phyloP scores from a whole-genome alignment of 2,329 filamentous ascomycete species.

The Proliferodiscus dingleyae region DNA sequence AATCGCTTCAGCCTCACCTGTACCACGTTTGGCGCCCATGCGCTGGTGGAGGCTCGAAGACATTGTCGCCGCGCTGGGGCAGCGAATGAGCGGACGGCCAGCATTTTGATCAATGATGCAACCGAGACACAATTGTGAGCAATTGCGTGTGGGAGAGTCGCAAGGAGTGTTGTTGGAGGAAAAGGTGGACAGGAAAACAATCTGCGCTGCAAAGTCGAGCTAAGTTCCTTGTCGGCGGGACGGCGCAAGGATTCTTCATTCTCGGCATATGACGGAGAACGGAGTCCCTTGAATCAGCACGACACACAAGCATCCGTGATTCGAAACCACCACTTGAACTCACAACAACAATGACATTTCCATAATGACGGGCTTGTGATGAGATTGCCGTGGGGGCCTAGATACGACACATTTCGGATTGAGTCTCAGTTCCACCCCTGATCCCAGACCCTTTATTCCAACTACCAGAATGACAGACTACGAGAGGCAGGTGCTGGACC shows the following conservation, averaged over 20 bases:
- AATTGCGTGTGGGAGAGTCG: slow-evolving; percentile 9
- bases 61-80: slow-evolving; percentile 73
- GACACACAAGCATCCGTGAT: too few relatives aligned
- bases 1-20: slow-evolving; percentile 47
- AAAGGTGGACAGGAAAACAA: slow-evolving; percentile 1
- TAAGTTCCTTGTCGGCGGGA: too few relatives aligned
- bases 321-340: too few relatives aligned
- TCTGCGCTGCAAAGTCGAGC: too few relatives aligned
- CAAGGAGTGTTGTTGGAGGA: slow-evolving; percentile 11
- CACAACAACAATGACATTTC: too few relatives aligned
- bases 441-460: not conserved
- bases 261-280: not conserved
- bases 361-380: too few relatives aligned
- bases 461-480: slow-evolving; percentile 56
- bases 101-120: slow-evolving; percentile 64
- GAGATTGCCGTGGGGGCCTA: not conserved
- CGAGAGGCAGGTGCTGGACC: slow-evolving; percentile 74
- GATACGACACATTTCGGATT: too few relatives aligned
- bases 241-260: too few relatives aligned
- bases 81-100: slow-evolving; percentile 74
- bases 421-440: too few relatives aligned
- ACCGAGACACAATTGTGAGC: slow-evolving; percentile 13
- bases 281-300: too few relatives aligned
- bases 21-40: slow-evolving; percentile 42
- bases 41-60: slow-evolving; percentile 63